phyloP scores from a whole-genome alignment of 2,329 filamentous ascomycete genomes.

The Fusarium metavorans region DNA sequence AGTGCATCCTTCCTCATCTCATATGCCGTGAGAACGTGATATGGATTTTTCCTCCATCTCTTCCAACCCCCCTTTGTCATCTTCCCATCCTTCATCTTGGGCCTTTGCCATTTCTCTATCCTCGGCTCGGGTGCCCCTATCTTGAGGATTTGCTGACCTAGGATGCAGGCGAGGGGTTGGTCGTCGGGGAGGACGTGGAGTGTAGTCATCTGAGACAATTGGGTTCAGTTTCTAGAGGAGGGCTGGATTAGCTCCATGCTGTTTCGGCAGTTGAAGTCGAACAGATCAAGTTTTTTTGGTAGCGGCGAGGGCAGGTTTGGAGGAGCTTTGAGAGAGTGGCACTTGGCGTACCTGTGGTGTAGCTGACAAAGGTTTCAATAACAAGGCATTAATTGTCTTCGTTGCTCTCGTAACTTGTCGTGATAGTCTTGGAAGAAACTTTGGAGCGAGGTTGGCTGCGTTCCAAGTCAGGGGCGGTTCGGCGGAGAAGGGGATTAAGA shows the following conservation, averaged over 20 bases:
- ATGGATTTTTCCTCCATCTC: background rate
- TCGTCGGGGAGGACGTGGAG: background rate
- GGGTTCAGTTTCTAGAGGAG: background rate
- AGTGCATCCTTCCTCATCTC: background rate
- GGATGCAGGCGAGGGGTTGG: background rate
- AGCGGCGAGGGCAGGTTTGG: background rate
- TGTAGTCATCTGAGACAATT: background rate
- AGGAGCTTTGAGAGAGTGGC: background rate
- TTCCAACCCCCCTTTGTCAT: background rate
- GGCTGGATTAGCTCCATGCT: background rate
- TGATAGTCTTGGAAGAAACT: background rate
- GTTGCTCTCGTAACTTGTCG: background rate
- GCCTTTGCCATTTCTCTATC: background rate
- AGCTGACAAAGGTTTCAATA: background rate
- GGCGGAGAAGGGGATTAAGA: background rate
- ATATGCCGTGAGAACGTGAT: background rate
- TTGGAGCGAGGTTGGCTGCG: background rate
- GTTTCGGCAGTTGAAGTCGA: background rate
- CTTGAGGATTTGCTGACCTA: background rate
- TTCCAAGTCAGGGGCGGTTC: background rate
- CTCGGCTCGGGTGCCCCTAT: background rate
- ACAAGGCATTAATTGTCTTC: accelerated
- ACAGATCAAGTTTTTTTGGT: background rate
- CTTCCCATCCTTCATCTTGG: background rate
- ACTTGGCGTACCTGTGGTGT: background rate